These are phyloP conservation scores for Monotropa hypopitys DNA, from an alignment of 179 eudicot genomes.

Conservation along the genomic window DNA sequence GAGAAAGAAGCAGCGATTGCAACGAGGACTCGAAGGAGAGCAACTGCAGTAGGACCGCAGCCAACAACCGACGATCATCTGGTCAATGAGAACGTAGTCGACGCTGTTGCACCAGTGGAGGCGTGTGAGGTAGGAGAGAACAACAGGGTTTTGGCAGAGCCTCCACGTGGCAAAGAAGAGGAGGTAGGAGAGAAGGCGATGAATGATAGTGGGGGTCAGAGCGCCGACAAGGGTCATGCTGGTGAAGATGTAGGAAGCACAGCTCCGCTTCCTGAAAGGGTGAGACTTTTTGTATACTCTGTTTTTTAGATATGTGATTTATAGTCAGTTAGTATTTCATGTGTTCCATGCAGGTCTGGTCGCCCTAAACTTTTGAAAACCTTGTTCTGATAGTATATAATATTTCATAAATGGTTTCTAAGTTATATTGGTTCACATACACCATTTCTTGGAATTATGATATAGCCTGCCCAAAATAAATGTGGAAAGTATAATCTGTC, in stretches of 20 bases:
- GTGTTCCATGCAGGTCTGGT: background rate
- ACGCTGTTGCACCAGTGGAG: slow-evolving; percentile 13
- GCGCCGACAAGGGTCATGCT: slow-evolving; percentile 27
- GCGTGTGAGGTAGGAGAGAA: slow-evolving; percentile 14
- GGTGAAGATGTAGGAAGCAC: slow-evolving; percentile 33
- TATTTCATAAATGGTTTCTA: background rate
- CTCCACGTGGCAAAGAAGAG: background rate
- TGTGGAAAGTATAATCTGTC: background rate
- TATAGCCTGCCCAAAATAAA: background rate
- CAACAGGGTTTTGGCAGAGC: slow-evolving; percentile 18
- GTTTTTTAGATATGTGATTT: background rate
- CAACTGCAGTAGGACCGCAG: slow-evolving; percentile 25
- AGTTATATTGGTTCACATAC: background rate
- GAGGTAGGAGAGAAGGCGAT: slow-evolving; percentile 24
- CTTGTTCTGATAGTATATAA: too few relatives aligned
- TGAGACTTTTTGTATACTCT: slow-evolving; percentile 11
- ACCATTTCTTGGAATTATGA: background rate
- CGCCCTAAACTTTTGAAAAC: background rate
- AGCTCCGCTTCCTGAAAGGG: slow-evolving; percentile 42
- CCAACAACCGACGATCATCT: slow-evolving; percentile 5
- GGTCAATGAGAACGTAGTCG: slow-evolving; percentile 23
- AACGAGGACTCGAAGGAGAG: slow-evolving; percentile 37
- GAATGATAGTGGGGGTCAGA: slow-evolving; percentile 25
- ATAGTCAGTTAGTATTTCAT: background rate
- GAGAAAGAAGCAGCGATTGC: slow-evolving; percentile 32